Evolutionary conservation across 2,329 filamentous ascomycete genomes (phyloP).

Genomic region (Fusarium sp.): DNA sequence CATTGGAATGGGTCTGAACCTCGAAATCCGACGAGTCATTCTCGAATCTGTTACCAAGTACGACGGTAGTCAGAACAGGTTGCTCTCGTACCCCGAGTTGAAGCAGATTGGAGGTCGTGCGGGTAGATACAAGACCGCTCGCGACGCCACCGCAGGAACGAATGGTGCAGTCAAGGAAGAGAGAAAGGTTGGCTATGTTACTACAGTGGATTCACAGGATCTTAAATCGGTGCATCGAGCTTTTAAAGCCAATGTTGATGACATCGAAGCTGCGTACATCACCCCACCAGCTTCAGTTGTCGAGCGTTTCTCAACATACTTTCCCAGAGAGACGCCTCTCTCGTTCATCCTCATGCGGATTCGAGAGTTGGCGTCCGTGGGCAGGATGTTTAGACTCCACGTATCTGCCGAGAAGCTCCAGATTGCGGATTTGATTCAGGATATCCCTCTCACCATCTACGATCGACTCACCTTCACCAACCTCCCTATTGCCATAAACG

Average conservation of each 20-base stretch:
- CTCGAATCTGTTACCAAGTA: conserved; percentile 84
- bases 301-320: conserved; percentile 83
- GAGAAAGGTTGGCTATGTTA: conserved; percentile 77
- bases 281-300: conserved; percentile 77
- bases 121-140: conserved; percentile 82
- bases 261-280: conserved; percentile 78
- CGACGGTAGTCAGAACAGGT: conserved; percentile 68
- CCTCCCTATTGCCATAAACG: conserved; percentile 72
- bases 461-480: conserved; percentile 83
- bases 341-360: conserved; percentile 84
- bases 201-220: conserved; percentile 79
- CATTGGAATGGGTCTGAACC: conserved; percentile 96
- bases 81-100: conserved; percentile 79
- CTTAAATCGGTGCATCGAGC: conserved; percentile 70
- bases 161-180: conserved; percentile 31
- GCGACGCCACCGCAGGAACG: conserved; percentile 27
- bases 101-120: conserved; percentile 97
- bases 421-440: conserved; percentile 81
- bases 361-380: conserved; percentile 73
- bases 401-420: conserved; percentile 69
- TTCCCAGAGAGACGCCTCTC: conserved; percentile 83
- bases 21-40: conserved; percentile 90
- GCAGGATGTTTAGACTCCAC: conserved; percentile 75
- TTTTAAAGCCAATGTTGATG: conserved; percentile 72
- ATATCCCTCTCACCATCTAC: conserved; percentile 73